Conservation (phyloP, 2,329 filamentous ascomycete species). For the Colletotrichum eremochloae region DNA sequence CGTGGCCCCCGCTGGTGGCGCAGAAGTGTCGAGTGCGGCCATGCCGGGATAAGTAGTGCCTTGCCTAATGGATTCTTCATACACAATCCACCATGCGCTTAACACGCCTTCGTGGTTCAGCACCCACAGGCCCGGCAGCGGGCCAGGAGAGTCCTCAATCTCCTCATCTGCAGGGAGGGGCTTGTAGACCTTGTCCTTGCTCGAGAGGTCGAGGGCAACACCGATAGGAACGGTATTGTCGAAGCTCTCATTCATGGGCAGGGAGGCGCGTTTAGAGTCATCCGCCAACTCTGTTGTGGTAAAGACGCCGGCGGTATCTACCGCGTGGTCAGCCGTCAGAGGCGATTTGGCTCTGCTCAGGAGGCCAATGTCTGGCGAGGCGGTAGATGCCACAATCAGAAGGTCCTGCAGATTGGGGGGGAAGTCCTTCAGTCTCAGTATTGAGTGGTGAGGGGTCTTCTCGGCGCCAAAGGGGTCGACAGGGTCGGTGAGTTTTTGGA, state of each 20-base stretch:
- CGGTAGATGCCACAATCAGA: conserved; percentile 85
- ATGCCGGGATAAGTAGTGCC: conserved; percentile 81
- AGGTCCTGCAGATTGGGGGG: conserved; percentile 84
- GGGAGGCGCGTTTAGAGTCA: conserved; percentile 79
- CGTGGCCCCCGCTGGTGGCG: conserved; percentile 46
- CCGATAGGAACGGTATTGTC: conserved; percentile 85
- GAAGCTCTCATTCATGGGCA: conserved; percentile 77
- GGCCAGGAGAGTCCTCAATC: conserved; percentile 81
- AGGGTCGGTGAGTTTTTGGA: conserved; percentile 81
- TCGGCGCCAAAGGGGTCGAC: conserved; percentile 78
- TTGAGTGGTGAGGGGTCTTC: conserved; percentile 79
- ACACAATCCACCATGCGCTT: conserved; percentile 91
- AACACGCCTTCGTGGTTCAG: conserved; percentile 92
- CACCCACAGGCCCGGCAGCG: conserved; percentile 85
- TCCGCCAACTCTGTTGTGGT: conserved; percentile 79
- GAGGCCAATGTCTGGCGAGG: conserved; percentile 82
- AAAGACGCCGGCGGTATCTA: conserved; percentile 76
- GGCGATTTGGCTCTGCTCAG: conserved; percentile 80
- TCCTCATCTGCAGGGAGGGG: conserved; percentile 84
- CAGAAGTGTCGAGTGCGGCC: conserved; percentile 52
- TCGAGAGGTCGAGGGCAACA: conserved; percentile 85
- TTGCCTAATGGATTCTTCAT: conserved; percentile 85
- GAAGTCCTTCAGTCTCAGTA: conserved; percentile 83
- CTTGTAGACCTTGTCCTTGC: conserved; percentile 80
- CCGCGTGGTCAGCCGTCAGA: conserved; percentile 71